A percentile compares a stretch with the other conserved stretches of the same genome.
These are phyloP conservation scores for Nematocida sp. DNA, from an alignment of 371 early-diverging fungal genomes.

Conservation along the genomic window DNA sequence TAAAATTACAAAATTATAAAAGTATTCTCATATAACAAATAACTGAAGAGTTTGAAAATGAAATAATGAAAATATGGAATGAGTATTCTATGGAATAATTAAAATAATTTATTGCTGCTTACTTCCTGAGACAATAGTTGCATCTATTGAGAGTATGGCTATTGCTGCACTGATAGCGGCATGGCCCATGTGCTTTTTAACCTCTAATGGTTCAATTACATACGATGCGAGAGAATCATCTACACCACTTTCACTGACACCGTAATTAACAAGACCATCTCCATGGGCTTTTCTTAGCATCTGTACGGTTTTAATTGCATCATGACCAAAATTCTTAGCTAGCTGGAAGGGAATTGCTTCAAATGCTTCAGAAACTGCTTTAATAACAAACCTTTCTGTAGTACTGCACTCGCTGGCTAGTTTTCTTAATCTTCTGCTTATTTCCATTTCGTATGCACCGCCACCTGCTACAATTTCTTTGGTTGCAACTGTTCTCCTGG, in stretches of 20 bases:
- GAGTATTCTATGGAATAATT: too few species aligned
- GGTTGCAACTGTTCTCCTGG: constrained; percentile 68
- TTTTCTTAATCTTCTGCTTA: constrained; percentile 85
- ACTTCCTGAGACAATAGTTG: constrained; percentile 60
- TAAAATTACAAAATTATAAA: too few species aligned
- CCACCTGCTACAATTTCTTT: constrained; percentile 91
- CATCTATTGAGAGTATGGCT: constrained; percentile 66
- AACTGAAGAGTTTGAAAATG: too few species aligned
- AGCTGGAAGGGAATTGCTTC: constrained; percentile 97
- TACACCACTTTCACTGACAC: constrained; percentile 76
- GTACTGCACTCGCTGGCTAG: constrained; percentile 83
- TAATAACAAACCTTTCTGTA: constrained; percentile 89
- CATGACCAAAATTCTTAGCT: constrained; percentile 97
- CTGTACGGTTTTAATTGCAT: constrained; percentile 93
- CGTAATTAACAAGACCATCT: constrained; percentile 72
- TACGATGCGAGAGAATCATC: constrained; percentile 73
- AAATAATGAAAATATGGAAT: too few species aligned
- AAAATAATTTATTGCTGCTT: too few species aligned
- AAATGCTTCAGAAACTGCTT: constrained; percentile 90
- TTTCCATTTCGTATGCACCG: constrained; percentile 82
- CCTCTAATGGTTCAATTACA: constrained; percentile 96
- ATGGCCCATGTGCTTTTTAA: constrained; percentile 91
- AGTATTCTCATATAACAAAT: too few species aligned
- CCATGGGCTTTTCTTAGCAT: constrained; percentile 88
- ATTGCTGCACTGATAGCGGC: constrained; percentile 85